These are phyloP conservation scores for Piper longum DNA, from an alignment of 164 flowering plant genomes.

Conservation along the genomic window DNA sequence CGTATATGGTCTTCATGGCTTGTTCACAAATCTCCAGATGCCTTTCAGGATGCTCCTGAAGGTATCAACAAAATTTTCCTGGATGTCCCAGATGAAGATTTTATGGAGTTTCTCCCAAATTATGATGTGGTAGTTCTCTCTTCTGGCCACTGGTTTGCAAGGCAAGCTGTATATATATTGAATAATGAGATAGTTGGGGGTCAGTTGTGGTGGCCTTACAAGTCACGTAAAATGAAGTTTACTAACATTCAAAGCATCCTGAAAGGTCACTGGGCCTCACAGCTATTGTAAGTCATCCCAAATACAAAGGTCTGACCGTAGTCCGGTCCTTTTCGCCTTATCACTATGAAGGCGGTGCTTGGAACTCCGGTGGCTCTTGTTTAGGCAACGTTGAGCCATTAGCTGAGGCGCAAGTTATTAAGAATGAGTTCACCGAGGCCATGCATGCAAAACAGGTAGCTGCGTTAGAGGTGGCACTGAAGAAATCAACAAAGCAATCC, in stretches of 20 bases:
- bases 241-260: too few species aligned
- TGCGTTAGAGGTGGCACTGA: conserved; percentile 49
- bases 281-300: conserved; percentile 49
- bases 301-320: conserved; percentile 82
- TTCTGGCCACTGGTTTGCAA: conserved; percentile 97
- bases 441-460: conserved; percentile 75
- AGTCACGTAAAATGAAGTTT: conserved; percentile 39
- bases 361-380: conserved; percentile 98
- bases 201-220: conserved; percentile 87
- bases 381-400: conserved; percentile 69
- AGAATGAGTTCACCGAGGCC: conserved; percentile 56
- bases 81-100: conserved; percentile 57
- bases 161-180: conserved; percentile 60
- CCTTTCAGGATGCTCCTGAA: conserved; percentile 56
- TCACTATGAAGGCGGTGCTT: conserved; percentile 91
- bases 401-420: conserved; percentile 34
- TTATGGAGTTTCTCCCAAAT: conserved; percentile 40
- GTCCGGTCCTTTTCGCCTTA: conserved; percentile 95
- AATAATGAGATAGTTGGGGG: conserved; percentile 82
- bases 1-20: conserved; percentile 99
- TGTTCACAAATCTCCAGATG: conserved; percentile 46
- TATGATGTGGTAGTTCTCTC: conserved; percentile 81
- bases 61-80: conserved; percentile 62
- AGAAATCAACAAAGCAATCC: conserved; percentile 37
- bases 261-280: too few species aligned